phyloP scores from a whole-genome alignment of 2,329 filamentous ascomycete genomes.

The Cryphonectria radicalis region DNA sequence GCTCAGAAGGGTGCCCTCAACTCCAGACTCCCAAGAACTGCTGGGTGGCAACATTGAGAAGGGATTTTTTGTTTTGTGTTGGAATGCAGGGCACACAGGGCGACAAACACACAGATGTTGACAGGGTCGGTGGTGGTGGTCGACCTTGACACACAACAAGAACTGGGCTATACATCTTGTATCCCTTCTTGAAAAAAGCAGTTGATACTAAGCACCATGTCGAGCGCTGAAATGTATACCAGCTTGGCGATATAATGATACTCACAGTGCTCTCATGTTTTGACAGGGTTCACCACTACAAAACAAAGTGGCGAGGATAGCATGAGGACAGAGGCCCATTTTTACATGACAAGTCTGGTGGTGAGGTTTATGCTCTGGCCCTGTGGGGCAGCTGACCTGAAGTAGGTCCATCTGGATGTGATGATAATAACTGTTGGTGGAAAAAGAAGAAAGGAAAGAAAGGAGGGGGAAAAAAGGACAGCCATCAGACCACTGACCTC shows the following conservation, averaged over 20 bases:
- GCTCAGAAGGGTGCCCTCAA: background rate
- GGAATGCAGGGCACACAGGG: too few relatives aligned
- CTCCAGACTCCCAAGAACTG: too few relatives aligned
- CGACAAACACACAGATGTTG: too few relatives aligned
- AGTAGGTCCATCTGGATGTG: background rate
- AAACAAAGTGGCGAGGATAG: background rate
- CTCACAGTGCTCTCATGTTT: too few relatives aligned
- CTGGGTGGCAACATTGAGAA: too few relatives aligned
- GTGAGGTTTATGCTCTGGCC: background rate
- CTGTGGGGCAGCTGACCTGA: background rate
- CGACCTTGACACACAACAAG: too few relatives aligned
- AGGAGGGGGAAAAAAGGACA: background rate
- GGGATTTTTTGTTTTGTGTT: too few relatives aligned
- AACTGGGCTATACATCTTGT: too few relatives aligned
- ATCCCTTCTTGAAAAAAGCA: too few relatives aligned
- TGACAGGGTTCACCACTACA: background rate
- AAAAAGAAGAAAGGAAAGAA: background rate
- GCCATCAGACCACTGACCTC: background rate
- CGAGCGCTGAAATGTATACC: background rate
- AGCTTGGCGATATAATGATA: background rate
- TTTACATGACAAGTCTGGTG: background rate
- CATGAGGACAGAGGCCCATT: background rate
- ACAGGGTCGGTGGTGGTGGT: background rate
- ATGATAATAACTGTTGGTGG: background rate
- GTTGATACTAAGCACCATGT: background rate